Conservation (phyloP, 805 yeast species). For the Saturnispora gosingensis region DNA sequence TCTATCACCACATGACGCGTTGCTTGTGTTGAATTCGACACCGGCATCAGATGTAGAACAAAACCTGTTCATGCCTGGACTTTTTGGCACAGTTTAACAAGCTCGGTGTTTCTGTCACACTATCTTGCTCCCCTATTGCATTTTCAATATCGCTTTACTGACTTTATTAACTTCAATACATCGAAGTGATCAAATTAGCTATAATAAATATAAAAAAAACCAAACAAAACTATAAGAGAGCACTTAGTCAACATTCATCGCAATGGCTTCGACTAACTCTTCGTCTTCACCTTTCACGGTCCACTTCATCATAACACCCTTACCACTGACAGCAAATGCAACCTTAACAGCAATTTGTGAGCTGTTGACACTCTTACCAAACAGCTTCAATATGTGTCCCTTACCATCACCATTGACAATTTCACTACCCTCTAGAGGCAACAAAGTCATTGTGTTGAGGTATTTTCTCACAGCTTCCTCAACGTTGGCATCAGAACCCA, state of each 20-base stretch:
- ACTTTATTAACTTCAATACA: background rate
- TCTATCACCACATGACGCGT: background rate
- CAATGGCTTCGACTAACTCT: constrained; percentile 41
- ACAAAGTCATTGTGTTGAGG: constrained; percentile 44
- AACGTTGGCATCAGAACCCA: constrained; percentile 34
- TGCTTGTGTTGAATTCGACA: too few species aligned
- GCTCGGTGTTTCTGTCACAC: too few species aligned
- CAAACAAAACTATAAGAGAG: background rate
- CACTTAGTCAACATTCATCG: constrained; percentile 35
- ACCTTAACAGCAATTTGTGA: constrained; percentile 42
- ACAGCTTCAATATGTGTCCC: constrained; percentile 69
- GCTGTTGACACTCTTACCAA: constrained; percentile 64
- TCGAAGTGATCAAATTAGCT: background rate
- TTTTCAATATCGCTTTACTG: too few species aligned
- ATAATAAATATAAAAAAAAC: background rate
- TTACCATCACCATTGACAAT: constrained; percentile 43
- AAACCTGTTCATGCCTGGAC: too few species aligned
- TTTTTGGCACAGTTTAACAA: too few species aligned
- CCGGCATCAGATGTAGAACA: too few species aligned
- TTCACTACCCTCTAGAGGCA: constrained; percentile 70
- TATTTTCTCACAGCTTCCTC: constrained; percentile 52
- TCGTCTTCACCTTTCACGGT: constrained; percentile 49
- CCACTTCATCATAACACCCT: constrained; percentile 44
- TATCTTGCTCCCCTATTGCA: too few species aligned
- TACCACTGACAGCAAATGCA: constrained; percentile 41